These are phyloP conservation scores for Dryadomyces sulphureus DNA, from an alignment of 2,329 filamentous ascomycete genomes.

Conservation along the genomic window DNA sequence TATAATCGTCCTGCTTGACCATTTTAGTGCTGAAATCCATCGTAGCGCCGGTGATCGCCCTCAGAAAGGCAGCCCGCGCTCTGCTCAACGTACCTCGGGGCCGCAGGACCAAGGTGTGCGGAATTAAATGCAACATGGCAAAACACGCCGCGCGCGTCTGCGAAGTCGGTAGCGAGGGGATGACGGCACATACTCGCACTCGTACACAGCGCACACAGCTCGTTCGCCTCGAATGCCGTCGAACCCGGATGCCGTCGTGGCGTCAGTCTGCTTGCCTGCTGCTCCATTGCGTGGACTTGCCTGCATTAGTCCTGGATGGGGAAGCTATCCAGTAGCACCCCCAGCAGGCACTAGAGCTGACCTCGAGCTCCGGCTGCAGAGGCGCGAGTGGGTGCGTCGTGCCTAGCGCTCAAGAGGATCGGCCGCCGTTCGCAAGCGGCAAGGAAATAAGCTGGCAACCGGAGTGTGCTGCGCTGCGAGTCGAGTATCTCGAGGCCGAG, in stretches of 20 bases:
- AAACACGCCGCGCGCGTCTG: no score
- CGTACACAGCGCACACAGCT: no score
- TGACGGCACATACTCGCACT: no score
- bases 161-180: no score
- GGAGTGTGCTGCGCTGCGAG: no score
- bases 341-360: no score
- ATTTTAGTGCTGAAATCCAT: background rate
- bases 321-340: no score
- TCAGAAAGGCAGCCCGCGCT: background rate
- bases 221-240: background rate
- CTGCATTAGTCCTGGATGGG: constrained; percentile 1
- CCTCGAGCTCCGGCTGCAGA: background rate
- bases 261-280: constrained; percentile 1
- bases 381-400: background rate
- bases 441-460: background rate
- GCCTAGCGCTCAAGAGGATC: background rate
- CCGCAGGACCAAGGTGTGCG: no score
- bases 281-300: background rate
- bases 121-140: no score
- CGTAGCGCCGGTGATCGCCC: background rate
- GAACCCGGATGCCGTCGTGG: background rate
- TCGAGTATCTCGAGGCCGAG: no score
- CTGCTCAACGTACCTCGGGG: no score
- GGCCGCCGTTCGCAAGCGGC: background rate
- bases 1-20: background rate